phyloP scores from a whole-genome alignment of 176 grass and related monocot species.

The Secale cereale region DNA sequence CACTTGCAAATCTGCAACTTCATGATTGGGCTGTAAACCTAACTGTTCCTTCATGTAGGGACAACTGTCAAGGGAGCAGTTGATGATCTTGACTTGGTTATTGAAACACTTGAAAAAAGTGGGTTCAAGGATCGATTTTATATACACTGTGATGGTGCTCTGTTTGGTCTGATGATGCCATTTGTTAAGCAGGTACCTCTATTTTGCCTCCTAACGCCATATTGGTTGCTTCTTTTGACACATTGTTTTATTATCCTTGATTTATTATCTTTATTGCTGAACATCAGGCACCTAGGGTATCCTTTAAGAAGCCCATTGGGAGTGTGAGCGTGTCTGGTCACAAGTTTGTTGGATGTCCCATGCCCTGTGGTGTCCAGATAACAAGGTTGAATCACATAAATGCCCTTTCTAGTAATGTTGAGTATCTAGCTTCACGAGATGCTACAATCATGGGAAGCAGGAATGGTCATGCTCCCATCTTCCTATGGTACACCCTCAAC shows the following conservation, averaged over 20 bases:
- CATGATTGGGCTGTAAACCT: neutral
- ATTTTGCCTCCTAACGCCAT: neutral
- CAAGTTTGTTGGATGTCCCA: slow-evolving; percentile 66
- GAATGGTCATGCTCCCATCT: slow-evolving; percentile 47
- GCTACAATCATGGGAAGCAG: slow-evolving; percentile 64
- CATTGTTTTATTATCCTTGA: neutral
- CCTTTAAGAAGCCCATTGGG: slow-evolving; percentile 67
- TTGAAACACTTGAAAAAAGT: slow-evolving; percentile 52
- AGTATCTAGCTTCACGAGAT: slow-evolving; percentile 66
- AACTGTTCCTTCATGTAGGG: slow-evolving; percentile 21
- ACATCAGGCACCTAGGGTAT: slow-evolving; percentile 56
- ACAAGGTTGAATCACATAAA: slow-evolving; percentile 57
- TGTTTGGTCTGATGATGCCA: slow-evolving; percentile 72
- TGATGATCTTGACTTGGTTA: slow-evolving; percentile 67
- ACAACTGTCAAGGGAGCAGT: slow-evolving; percentile 72
- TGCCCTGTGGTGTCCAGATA: slow-evolving; percentile 68
- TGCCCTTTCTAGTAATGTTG: slow-evolving; percentile 51
- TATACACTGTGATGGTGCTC: slow-evolving; percentile 75
- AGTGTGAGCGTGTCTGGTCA: slow-evolving; percentile 64
- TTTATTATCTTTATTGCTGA: neutral
- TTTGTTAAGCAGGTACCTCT: slow-evolving; percentile 54
- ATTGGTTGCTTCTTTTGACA: neutral
- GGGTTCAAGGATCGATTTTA: slow-evolving; percentile 60
- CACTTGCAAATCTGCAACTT: neutral
- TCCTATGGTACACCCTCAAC: slow-evolving; percentile 65